These are phyloP conservation scores for Poteriospumella lacustris DNA, from an alignment of 108 stramenopile species.

Conservation along the genomic window DNA sequence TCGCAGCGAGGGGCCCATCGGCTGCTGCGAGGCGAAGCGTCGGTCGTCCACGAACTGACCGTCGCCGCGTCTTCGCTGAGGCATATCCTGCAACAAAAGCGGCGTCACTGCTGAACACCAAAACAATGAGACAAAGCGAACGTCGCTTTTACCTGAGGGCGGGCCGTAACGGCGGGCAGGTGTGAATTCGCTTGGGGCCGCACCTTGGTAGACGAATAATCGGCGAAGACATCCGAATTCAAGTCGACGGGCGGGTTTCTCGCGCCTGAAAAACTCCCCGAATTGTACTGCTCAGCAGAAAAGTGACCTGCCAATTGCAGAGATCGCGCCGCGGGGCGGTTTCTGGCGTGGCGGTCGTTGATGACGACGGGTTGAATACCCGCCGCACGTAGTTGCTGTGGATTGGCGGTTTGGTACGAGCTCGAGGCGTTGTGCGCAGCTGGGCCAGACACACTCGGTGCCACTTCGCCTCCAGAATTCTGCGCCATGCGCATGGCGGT, in stretches of 20 bases:
- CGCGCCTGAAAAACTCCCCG: background rate
- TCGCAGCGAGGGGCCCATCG: too few species aligned
- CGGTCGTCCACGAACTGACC: too few species aligned
- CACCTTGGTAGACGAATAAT: background rate
- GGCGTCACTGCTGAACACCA: too few species aligned
- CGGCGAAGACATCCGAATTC: background rate
- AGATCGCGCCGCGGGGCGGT: background rate
- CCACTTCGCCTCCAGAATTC: background rate
- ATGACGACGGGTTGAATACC: background rate
- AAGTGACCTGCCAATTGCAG: too few species aligned
- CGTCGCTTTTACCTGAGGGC: background rate
- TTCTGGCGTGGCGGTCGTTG: background rate
- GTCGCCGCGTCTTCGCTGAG: too few species aligned
- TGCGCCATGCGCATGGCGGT: background rate
- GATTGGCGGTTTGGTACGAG: background rate
- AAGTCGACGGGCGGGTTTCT: background rate
- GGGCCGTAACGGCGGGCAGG: background rate
- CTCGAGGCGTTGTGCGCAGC: background rate
- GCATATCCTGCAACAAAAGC: too few species aligned
- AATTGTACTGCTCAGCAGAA: too few species aligned
- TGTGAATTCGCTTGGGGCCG: background rate
- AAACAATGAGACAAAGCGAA: too few species aligned
- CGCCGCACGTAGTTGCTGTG: background rate
- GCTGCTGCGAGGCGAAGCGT: too few species aligned
- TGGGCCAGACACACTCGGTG: background rate